Percentiles rank a stretch among this genome's conserved stretches.
Conservation (phyloP, 257 asterid genomes). For the Nicotiana obtusifolia region DNA sequence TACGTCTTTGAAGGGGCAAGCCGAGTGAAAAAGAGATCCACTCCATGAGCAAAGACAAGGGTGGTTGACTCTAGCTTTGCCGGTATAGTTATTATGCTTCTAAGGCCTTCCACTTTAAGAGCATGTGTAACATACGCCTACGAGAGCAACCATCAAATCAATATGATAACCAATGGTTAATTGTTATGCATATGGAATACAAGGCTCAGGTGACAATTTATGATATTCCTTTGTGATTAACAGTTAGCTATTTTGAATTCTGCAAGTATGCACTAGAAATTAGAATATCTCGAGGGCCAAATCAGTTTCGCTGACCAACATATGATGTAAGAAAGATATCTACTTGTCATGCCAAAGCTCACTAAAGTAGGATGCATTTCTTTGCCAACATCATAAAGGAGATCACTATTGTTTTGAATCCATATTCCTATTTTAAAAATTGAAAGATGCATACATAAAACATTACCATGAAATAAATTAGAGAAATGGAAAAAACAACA, state of each 20-base stretch:
- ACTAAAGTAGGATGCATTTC: neutral
- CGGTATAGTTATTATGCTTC: conserved; percentile 74
- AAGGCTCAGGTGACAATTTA: neutral
- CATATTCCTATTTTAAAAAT: neutral
- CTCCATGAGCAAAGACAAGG: conserved; percentile 82
- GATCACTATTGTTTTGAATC: neutral
- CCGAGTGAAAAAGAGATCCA: conserved; percentile 82
- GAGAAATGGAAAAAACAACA: neutral
- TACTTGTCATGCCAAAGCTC: neutral
- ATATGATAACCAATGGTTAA: neutral
- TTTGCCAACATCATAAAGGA: neutral
- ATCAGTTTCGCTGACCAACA: neutral
- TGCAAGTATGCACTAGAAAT: neutral
- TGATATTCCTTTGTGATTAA: neutral
- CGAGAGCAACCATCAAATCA: conserved; percentile 17
- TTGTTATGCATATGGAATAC: neutral
- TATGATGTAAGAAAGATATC: neutral
- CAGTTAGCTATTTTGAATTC: neutral
- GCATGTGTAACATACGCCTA: conserved; percentile 90
- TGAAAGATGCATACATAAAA: neutral
- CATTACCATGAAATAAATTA: neutral
- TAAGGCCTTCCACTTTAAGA: conserved; percentile 87
- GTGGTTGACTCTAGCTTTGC: conserved; percentile 94
- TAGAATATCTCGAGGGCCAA: neutral
- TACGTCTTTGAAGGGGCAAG: conserved; percentile 95